Conservation (phyloP, 495 filamentous ascomycete species). For the Copromyces sp. region DNA sequence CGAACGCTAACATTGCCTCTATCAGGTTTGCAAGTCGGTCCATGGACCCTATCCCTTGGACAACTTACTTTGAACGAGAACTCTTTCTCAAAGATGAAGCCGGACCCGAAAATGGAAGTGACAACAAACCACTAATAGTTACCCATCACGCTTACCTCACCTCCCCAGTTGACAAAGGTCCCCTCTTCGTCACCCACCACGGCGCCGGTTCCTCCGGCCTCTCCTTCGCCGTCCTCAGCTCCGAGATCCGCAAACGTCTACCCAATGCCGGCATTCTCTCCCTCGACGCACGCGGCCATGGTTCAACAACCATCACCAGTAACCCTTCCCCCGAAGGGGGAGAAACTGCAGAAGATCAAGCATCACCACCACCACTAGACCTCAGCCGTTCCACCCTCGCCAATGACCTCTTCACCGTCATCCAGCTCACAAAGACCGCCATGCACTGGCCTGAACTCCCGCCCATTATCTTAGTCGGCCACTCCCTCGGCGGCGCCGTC, state of each 20-base stretch:
- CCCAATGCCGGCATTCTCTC: slow-evolving; percentile 78
- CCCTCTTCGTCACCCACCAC: slow-evolving; percentile 48
- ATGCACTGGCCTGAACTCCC: slow-evolving; percentile 68
- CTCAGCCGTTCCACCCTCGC: slow-evolving; percentile 60
- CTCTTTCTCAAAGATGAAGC: slow-evolving; percentile 45
- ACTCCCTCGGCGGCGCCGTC: slow-evolving; percentile 91
- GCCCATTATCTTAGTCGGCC: slow-evolving; percentile 75
- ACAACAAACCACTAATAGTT: slow-evolving; percentile 18
- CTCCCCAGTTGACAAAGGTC: slow-evolving; percentile 43
- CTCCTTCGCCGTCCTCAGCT: slow-evolving; percentile 51
- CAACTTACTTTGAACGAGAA: slow-evolving; percentile 79
- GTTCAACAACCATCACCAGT: slow-evolving; percentile 43
- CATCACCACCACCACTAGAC: slow-evolving; percentile 32
- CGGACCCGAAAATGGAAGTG: not conserved
- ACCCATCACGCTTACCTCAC: slow-evolving; percentile 82
- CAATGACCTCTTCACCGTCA: slow-evolving; percentile 58
- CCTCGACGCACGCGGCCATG: slow-evolving; percentile 78
- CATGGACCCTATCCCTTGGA: slow-evolving; percentile 63
- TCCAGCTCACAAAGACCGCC: slow-evolving; percentile 49
- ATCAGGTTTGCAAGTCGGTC: slow-evolving; percentile 28
- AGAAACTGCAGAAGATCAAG: slow-evolving; percentile 25
- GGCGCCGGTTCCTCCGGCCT: slow-evolving; percentile 45
- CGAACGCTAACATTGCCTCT: slow-evolving; percentile 12
- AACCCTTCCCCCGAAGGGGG: not conserved
- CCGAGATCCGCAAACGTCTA: slow-evolving; percentile 65